Base-by-base conservation (phyloP, 768 basidiomycete genomes). In the Hydnum rufescens region DNA sequence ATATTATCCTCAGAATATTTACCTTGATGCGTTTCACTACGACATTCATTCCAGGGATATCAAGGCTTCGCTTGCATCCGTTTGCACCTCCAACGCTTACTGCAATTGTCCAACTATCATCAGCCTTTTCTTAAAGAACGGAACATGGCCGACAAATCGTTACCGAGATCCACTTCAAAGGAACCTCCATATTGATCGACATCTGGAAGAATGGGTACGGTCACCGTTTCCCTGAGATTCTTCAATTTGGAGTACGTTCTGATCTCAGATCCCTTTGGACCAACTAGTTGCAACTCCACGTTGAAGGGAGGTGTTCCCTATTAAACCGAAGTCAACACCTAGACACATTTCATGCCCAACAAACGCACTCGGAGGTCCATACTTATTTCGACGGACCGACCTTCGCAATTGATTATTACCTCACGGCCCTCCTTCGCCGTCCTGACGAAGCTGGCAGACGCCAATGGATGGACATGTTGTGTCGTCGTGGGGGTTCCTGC, bases 251-350 rank as follows among this genome's bases (percentile, higher is more conserved):
- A 60, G 55, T 84, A 67, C 18, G 66, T 65, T 18, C 84, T 55
- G 6, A 68, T 71, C 55, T 84, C 78, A 1, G 81, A 74, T 32
- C 70, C 73, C 51, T 74, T 74, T 3, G 82, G 78, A 3, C 83
- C 82, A 34, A 85, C 80, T 8, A 88, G 68, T 59, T 88, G 82
- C 23, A 92, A 67, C 46, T 84, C 82, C 28, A 97, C 62, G 59
- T 76, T 84, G 83, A 92, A 93, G 1, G 95, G 93, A 3, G 84
- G 77, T 3, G 79, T 83, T 48, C 95, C 95, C 82, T 90, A 50
- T 13, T 5, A 52, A 49, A n/a, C n/a, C n/a, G n/a, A 6, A 19
- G 36, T 39, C n/a, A n/a, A n/a, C n/a, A n/a, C n/a, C n/a, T n/a
- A n/a, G n/a, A n/a, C n/a, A n/a, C n/a, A n/a, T n/a, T n/a, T n/a